A percentile compares a stretch with the other conserved stretches of the same genome.
Evolutionary conservation across 1,139 yeast species (phyloP).

Genomic region (Geotrichum macrosporum): DNA sequence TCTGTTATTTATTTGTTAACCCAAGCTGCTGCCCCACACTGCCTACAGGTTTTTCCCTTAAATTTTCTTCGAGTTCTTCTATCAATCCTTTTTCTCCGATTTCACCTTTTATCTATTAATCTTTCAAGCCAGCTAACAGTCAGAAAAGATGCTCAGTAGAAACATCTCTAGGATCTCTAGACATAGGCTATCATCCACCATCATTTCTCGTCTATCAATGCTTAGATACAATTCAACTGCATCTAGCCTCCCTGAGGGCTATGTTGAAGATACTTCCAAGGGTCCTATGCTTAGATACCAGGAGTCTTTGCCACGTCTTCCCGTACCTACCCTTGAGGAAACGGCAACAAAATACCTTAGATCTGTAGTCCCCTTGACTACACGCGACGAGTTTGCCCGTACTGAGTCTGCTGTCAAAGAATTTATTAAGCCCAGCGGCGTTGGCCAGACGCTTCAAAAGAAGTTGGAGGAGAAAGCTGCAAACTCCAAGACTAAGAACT

Average conservation of each 20-base stretch:
- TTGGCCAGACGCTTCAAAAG: constrained; percentile 64
- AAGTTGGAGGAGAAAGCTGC: constrained; percentile 58
- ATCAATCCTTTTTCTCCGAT: neutral
- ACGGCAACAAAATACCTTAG: constrained; percentile 68
- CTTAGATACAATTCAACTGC: constrained; percentile 35
- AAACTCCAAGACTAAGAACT: constrained; percentile 60
- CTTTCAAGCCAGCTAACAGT: neutral
- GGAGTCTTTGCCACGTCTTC: constrained; percentile 71
- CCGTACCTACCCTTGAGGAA: constrained; percentile 76
- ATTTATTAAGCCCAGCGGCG: constrained; percentile 58
- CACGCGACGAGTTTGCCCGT: constrained; percentile 51
- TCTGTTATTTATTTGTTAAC: too few relatives aligned
- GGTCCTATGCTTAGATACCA: constrained; percentile 76
- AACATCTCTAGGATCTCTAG: constrained; percentile 15
- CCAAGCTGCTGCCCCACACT: neutral
- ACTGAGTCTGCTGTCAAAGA: constrained; percentile 62
- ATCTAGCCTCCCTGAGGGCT: constrained; percentile 31
- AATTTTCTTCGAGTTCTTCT: neutral
- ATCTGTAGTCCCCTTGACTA: constrained; percentile 65
- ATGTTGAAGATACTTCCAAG: constrained; percentile 42
- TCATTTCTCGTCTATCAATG: constrained; percentile 11
- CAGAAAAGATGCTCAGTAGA: constrained; percentile 14
- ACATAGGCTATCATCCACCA: constrained; percentile 10
- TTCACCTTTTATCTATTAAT: constrained; percentile 1
- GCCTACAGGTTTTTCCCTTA: neutral